These are phyloP conservation scores for Raphanus raphanistrum DNA, from an alignment of 345 rosid genomes.

Conservation along the genomic window DNA sequence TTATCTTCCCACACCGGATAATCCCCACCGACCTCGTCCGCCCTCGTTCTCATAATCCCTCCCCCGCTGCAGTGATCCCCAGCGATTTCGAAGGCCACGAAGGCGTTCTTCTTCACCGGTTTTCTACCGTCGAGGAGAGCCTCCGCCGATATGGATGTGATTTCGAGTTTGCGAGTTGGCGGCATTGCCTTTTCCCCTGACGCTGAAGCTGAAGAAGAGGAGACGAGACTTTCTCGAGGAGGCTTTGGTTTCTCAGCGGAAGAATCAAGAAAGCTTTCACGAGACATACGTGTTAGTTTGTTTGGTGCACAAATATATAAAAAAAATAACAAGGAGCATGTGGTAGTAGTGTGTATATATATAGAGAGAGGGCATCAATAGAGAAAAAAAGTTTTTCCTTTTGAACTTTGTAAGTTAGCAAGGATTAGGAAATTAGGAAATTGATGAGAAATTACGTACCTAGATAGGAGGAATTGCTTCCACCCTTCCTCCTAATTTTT, in stretches of 20 bases:
- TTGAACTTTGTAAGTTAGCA: background rate
- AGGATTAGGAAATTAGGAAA: slow-evolving; percentile 7
- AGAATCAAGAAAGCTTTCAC: background rate
- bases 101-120: slow-evolving; percentile 17
- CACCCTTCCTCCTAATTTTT: background rate
- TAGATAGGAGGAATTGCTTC: slow-evolving; percentile 1
- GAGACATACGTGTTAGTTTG: background rate
- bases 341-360: background rate
- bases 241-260: background rate
- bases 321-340: background rate
- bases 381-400: background rate
- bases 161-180: background rate
- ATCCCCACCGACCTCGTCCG: slow-evolving; percentile 9
- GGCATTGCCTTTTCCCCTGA: background rate
- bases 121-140: background rate
- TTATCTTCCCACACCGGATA: slow-evolving; percentile 21
- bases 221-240: background rate
- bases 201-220: background rate
- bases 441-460: background rate
- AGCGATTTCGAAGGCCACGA: slow-evolving; percentile 12
- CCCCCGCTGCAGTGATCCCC: background rate
- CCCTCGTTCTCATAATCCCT: background rate
- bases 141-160: slow-evolving; percentile 32
- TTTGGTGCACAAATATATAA: background rate
- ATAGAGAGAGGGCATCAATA: background rate